Base-by-base conservation (phyloP, 768 basidiomycete genomes). In the Xerocomus brunneocitrinus region DNA sequence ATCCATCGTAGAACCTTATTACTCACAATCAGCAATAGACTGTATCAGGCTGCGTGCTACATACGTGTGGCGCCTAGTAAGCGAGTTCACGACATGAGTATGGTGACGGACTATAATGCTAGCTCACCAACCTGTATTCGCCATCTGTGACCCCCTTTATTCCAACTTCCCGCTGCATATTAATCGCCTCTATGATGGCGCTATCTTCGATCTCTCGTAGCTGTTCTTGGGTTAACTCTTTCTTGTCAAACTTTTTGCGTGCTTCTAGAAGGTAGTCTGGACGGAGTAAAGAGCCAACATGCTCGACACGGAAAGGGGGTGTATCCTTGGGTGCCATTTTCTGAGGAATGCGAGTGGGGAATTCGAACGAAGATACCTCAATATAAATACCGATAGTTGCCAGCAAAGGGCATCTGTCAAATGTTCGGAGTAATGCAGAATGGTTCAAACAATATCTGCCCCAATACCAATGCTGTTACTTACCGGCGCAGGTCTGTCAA, bases 261-360 rank as follows among this genome's bases (percentile, higher is more conserved):
- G 70, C 72, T 46, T 71, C 58, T 19, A 76, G 73, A 14, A 77
- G 71, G 49, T 66, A 58, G 7, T 58, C 54, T 19, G 76, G 76
- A 9, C 76, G 73, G 53, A 75, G 74, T 31, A 77, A 63, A 7
- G 75, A 76, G 32, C 76, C 76, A 7, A 76, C 54, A 55, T 76
- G 76, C 49, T 77, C 76, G 13, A 75, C 75, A 31, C 75, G 36
- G 8, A 38, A 38, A 38, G 36, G 36, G n/a, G 36, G 36, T 3
- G 7, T 19, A 3, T 19, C 6, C 36, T 38, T 38, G 14, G 36
- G 8, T 13, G 36, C n/a, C 36, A 38, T 38, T 4, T 38, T 35
- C 13, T 1, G 19, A 31, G 19, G 19, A 19, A 19, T 19, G 19
- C 19, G 19, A 19, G 19, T 19, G 19, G 19, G 19, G 19, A 19